Percentiles rank a stretch among this genome's conserved stretches.
phyloP scores from a whole-genome alignment of 352 stramenopile species.

The Pythium sukuiense region DNA sequence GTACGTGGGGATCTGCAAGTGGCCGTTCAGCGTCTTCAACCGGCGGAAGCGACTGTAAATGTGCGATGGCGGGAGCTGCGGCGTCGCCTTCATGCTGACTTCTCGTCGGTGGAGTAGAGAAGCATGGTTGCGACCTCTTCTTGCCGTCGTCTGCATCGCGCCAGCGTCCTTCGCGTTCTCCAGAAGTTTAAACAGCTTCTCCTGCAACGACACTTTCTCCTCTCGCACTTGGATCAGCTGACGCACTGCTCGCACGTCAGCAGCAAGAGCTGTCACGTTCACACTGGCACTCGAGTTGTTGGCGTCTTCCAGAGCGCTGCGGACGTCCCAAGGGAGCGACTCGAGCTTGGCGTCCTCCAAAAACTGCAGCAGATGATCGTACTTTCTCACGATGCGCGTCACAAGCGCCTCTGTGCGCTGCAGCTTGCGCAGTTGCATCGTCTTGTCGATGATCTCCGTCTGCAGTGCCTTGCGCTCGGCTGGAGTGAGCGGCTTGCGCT shows the following conservation, averaged over 20 bases:
- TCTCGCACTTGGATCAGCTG: constrained; percentile 73
- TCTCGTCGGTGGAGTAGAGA: constrained; percentile 57
- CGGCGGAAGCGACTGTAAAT: constrained; percentile 79
- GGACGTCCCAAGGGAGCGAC: constrained; percentile 52
- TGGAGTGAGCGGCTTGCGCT: constrained; percentile 35
- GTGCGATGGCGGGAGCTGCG: constrained; percentile 48
- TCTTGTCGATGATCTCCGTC: constrained; percentile 52
- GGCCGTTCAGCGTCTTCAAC: constrained; percentile 90
- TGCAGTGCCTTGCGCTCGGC: constrained; percentile 48
- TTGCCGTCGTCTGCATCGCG: constrained; percentile 47
- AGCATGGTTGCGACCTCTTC: constrained; percentile 59
- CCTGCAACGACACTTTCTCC: constrained; percentile 36
- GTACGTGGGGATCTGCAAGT: constrained; percentile 94
- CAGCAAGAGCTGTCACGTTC: constrained; percentile 45
- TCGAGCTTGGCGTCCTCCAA: constrained; percentile 45
- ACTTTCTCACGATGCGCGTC: constrained; percentile 71
- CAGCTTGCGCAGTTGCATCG: constrained; percentile 43
- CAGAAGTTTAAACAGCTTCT: constrained; percentile 37
- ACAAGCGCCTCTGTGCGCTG: constrained; percentile 57
- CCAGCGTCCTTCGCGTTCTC: constrained; percentile 38
- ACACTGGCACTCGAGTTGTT: constrained; percentile 33
- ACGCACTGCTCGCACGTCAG: constrained; percentile 70
- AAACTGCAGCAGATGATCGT: constrained; percentile 63
- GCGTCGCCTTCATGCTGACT: constrained; percentile 33
- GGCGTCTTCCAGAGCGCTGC: constrained; percentile 34